A percentile compares a stretch with the other conserved stretches of the same genome.
Evolutionary conservation across 768 basidiomycete species (phyloP).

Genomic region (Tulasnella sp.): DNA sequence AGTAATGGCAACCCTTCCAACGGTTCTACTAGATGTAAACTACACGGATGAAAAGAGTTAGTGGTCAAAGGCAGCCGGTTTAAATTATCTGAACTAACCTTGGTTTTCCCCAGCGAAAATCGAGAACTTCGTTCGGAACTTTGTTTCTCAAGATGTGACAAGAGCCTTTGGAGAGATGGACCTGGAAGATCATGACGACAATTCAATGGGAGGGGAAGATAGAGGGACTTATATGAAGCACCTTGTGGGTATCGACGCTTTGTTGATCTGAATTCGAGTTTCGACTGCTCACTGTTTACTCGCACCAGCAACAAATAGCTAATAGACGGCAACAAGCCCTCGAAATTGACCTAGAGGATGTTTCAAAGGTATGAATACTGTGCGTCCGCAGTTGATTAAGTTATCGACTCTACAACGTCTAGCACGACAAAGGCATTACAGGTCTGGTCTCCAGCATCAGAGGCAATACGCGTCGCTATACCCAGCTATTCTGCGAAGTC

Average conservation of each 20-base stretch:
- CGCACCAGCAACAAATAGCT: conserved; percentile 69
- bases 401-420: neutral
- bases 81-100: no score
- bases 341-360: conserved; percentile 78
- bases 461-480: conserved; percentile 81
- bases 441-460: conserved; percentile 72
- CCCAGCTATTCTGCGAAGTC: conserved; percentile 77
- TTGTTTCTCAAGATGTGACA: conserved; percentile 52
- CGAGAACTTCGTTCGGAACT: conserved; percentile 56
- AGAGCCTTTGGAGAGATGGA: conserved; percentile 59
- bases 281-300: conserved; percentile 16
- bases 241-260: conserved; percentile 44
- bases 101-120: conserved; percentile 73
- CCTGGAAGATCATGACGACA: conserved; percentile 41
- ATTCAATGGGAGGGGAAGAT: conserved; percentile 26
- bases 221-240: conserved; percentile 66
- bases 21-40: conserved; percentile 36
- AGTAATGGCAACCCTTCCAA: conserved; percentile 19
- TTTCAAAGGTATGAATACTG: conserved; percentile 43
- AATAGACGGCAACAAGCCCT: conserved; percentile 90
- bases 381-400: no score
- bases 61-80: no score
- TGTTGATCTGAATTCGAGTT: conserved; percentile 10
- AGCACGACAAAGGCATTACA: conserved; percentile 61
- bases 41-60: conserved; percentile 66